Evolutionary conservation across 2,329 filamentous ascomycete genomes (phyloP).

Genomic region (Aquanectria penicillioides): DNA sequence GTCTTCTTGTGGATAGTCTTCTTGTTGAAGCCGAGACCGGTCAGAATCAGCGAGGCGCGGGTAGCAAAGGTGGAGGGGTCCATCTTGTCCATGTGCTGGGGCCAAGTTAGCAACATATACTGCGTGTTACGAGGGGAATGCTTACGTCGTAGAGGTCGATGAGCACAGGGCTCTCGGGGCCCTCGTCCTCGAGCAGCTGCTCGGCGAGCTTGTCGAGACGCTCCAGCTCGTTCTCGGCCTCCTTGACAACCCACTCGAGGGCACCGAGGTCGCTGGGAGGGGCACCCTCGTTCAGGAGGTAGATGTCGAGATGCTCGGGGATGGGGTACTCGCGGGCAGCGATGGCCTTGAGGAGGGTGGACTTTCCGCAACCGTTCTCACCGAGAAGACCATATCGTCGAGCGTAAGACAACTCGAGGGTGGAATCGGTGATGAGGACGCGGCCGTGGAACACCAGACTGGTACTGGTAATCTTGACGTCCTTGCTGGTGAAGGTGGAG

Average conservation of each 20-base stretch:
- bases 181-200: constrained; percentile 88
- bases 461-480: constrained; percentile 95
- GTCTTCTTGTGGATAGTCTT: constrained; percentile 98
- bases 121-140: constrained; percentile 22
- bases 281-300: constrained; percentile 96
- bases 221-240: constrained; percentile 93
- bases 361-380: constrained; percentile 99
- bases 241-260: constrained; percentile 94
- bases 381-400: constrained; percentile 94
- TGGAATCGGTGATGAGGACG: constrained; percentile 93
- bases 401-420: constrained; percentile 90
- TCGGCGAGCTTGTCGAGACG: constrained; percentile 90
- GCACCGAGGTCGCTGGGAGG: constrained; percentile 89
- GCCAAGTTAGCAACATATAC: constrained; percentile 32
- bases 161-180: constrained; percentile 88
- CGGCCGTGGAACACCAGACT: constrained; percentile 98
- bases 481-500: constrained; percentile 84
- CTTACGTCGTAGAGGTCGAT: constrained; percentile 96
- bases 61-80: constrained; percentile 97
- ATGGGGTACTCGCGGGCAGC: constrained; percentile 93
- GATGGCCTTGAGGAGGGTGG: constrained; percentile 95
- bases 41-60: constrained; percentile 94
- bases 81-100: constrained; percentile 97
- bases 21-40: constrained; percentile 99
- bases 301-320: constrained; percentile 96